phyloP scores from a whole-genome alignment of 768 basidiomycete species.

The Hortiboletus campestris region DNA sequence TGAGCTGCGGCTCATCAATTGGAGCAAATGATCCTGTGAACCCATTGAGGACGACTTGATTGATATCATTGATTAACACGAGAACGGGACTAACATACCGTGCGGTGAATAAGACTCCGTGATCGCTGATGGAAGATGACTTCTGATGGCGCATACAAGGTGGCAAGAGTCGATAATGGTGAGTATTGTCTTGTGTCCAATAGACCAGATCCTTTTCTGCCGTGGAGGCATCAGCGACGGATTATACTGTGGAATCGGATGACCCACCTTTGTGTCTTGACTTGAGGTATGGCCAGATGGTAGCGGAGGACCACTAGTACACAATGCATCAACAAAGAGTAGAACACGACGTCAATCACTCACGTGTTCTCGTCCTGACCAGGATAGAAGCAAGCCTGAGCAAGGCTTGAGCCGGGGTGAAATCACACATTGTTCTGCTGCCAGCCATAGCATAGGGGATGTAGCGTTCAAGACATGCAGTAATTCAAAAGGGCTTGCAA shows the following conservation, averaged over 20 bases:
- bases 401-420: too few species aligned
- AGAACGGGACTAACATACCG: background rate
- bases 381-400: background rate
- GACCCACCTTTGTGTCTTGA: background rate
- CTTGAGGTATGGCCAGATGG: too few species aligned
- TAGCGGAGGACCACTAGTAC: background rate
- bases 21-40: background rate
- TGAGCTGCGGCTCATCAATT: background rate
- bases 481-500: background rate
- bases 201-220: background rate
- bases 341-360: background rate
- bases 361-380: background rate
- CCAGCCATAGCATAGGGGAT: background rate
- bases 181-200: background rate
- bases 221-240: background rate
- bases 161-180: background rate
- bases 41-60: slow-evolving; percentile 38
- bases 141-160: too few species aligned
- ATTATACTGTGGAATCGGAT: background rate
- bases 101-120: background rate
- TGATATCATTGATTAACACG: slow-evolving; percentile 27
- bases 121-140: too few species aligned
- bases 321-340: background rate
- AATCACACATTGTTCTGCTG: background rate
- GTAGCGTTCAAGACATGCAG: too few species aligned